Evolutionary conservation across 2,329 filamentous ascomycete genomes (phyloP), one percentile per base, ranked within the genome.

Genomic region (Colletotrichum aenigma): DNA sequence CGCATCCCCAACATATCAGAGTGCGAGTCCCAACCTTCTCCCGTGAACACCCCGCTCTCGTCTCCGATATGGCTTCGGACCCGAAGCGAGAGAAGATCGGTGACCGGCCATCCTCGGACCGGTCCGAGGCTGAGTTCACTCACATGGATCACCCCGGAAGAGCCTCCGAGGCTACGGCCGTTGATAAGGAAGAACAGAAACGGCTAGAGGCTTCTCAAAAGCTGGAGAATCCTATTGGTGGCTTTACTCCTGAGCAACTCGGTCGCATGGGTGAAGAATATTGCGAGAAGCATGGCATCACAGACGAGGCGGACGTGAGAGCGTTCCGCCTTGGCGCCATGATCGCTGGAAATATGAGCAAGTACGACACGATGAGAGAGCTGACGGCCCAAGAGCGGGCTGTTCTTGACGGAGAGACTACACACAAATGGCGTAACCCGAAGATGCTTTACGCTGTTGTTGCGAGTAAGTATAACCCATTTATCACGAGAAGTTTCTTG

Each of bases 361-460:
- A 85, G 70, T 90, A 89, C 79, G 87, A 88, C 21, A 84, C 84
- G 21, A 81, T 92, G 58, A 82, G 87, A 15, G 89, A 88, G 8
- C 85, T 94, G 65, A 92, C 88, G 0, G 85, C 88, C 1, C 87
- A 90, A 13, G 94, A 96, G 81, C 87, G 87, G 55, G 84, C 87
- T 3, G 86, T 90, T 7, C 83, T 95, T 52, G 86, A 89, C 13
- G 87, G 89, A 21, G 94, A 96, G 80, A 88, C 90, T 55, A 89
- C 89, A 1, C 88, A 94, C 80, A 92, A 91, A 76, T 95, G 94
- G 94, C 58, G 89, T 7, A 93, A 95, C 79, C 93, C 93, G 0
- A 86, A 82, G 77, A 89, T 90, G 81, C 87, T 95, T 65, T 94
- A 94, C 82, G 87, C 92, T 67, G 88, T 94, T 9, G 91, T 95